Conservation (phyloP, 1,284 basidiomycete species). For the Apiotrichum gamsii region DNA sequence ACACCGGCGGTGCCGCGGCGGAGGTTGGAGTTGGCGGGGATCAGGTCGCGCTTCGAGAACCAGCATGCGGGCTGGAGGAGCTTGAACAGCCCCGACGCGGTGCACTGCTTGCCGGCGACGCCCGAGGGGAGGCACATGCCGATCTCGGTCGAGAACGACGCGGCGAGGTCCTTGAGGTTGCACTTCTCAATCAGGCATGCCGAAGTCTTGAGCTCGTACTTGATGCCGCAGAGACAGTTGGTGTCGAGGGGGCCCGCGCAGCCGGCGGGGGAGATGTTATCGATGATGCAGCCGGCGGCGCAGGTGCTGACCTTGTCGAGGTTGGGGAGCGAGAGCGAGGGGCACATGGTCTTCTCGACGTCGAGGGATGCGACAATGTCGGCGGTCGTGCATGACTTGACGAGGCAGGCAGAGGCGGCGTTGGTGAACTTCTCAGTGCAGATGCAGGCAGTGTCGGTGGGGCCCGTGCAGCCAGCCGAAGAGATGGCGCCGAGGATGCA, state of each 20-base stretch:
- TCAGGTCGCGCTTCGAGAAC: background rate
- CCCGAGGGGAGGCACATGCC: background rate
- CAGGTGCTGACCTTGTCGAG: background rate
- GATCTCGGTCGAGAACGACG: background rate
- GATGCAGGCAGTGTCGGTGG: constrained; percentile 7
- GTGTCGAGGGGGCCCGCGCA: constrained; percentile 5
- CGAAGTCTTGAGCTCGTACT: background rate
- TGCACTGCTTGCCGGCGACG: background rate
- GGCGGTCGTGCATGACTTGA: background rate
- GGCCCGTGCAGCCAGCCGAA: background rate
- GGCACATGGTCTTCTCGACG: constrained; percentile 2
- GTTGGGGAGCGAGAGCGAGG: constrained; percentile 3
- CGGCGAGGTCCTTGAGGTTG: background rate
- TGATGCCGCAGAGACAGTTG: constrained; percentile 5
- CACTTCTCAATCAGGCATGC: constrained; percentile 2
- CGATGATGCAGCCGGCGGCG: constrained; percentile 3
- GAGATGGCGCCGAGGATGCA: background rate
- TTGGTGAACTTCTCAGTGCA: background rate
- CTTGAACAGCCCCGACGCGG: background rate
- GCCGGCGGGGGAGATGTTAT: background rate
- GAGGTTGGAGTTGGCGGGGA: too few relatives aligned
- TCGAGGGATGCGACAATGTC: constrained; percentile 2
- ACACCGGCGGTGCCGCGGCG: background rate
- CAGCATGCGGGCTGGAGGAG: background rate
- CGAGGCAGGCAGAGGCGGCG: background rate